These are phyloP conservation scores for Clarireedia sp. DNA, from an alignment of 2,329 filamentous ascomycete species.

Conservation along the genomic window DNA sequence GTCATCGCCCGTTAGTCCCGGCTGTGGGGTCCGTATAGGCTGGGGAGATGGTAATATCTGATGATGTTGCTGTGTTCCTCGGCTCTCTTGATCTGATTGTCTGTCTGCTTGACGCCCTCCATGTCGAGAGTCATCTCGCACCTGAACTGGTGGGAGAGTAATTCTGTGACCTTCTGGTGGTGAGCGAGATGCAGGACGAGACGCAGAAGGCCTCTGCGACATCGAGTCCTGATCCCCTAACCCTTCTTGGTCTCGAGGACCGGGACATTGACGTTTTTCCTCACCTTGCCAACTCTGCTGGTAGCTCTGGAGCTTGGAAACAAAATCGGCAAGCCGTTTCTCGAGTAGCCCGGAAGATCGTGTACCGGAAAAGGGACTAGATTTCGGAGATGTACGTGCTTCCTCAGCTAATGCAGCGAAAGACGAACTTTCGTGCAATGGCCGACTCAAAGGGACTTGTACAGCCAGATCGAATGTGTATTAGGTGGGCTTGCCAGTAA, in stretches of 20 bases:
- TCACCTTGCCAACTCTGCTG: constrained; percentile 30
- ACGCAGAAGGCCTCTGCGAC: constrained; percentile 53
- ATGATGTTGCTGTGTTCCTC: constrained; percentile 14
- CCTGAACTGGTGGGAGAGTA: constrained; percentile 27
- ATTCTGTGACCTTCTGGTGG: constrained; percentile 29
- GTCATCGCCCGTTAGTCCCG: constrained; percentile 16
- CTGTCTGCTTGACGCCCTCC: constrained; percentile 21
- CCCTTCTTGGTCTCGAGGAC: constrained; percentile 41
- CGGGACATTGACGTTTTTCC: constrained; percentile 48
- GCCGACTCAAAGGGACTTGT: constrained; percentile 30
- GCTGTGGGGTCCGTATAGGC: constrained; percentile 15
- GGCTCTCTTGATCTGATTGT: constrained; percentile 19
- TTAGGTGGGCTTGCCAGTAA: constrained; percentile 22
- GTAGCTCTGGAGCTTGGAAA: constrained; percentile 29
- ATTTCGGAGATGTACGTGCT: constrained; percentile 24
- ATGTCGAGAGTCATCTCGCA: constrained; percentile 27
- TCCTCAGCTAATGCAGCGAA: constrained; percentile 28
- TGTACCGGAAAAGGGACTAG: constrained; percentile 22
- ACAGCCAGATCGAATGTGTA: constrained; percentile 34
- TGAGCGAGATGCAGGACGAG: constrained; percentile 46
- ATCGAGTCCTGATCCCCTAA: constrained; percentile 55
- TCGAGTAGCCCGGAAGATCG: constrained; percentile 27
- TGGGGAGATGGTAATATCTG: constrained; percentile 20
- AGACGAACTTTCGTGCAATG: constrained; percentile 29
- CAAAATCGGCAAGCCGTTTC: constrained; percentile 27